Base-by-base conservation (phyloP, 768 basidiomycete species). In the Macrolepiota fuliginosa region DNA sequence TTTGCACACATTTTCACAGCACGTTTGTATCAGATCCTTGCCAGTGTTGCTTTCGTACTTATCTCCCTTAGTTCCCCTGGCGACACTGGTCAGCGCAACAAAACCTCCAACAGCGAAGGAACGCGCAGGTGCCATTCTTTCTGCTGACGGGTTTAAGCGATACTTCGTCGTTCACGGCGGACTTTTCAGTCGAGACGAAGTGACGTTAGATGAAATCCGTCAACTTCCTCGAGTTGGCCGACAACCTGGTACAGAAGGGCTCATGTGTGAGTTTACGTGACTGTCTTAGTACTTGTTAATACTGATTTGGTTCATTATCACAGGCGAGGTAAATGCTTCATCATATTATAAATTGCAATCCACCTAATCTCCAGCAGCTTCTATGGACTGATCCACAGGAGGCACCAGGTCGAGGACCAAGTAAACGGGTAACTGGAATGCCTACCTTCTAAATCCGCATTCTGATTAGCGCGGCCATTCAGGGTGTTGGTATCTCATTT, bases 331-430 rank as follows among this genome's bases (percentile, higher is more conserved):
- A 78, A 66, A 72, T 12, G 29, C 12, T n/a, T 45, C 25, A 36
- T 60, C 55, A 35, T 24, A 39, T 47, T 25, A 51, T 51, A 59
- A 63, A 63, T 52, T 51, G 42, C 32, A 29, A 61, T 56, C 37
- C 27, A 36, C 63, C 58, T 56, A 67, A 40, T 47, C 50, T 63
- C 29, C 19, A 67, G 19, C 70, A 96, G 90, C 75, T 95, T 29
- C 82, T 98, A 15, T 98, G 96, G 96, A 96, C 95, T 3, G 96
- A 98, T 75, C 96, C 97, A 22, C 97, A 98, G 73, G 89, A 90
- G 45, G 68, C 77, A 42, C 87, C 87, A 11, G 97, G 97, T 25
- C 87, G 97, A 27, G 96, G 97, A 4, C 96, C 97, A 12, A 96
- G 93, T 71, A 98, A 98, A 81, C 88, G 97, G 39, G 92, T 93